Conservation (phyloP, 2,329 filamentous ascomycete species). For the Chaetomiaceae sp. region DNA sequence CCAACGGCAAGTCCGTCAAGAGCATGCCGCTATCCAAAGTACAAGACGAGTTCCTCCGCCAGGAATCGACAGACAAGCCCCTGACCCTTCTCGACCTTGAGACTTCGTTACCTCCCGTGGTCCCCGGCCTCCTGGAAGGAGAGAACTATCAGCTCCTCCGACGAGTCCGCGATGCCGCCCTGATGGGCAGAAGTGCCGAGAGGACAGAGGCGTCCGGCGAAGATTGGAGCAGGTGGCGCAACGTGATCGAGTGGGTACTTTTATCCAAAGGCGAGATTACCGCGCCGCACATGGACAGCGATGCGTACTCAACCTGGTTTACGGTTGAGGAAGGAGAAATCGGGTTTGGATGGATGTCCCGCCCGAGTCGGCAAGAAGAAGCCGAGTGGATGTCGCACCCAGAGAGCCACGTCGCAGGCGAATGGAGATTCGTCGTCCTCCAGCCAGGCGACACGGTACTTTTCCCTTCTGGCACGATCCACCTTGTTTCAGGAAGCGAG, state of each 20-base stretch:
- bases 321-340: conserved; percentile 22
- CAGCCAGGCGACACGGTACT: background rate
- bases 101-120: conserved; percentile 25
- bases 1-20: no score
- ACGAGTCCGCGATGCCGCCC: no score
- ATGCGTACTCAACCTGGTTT: conserved; percentile 32
- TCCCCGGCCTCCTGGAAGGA: no score
- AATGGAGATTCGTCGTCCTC: background rate
- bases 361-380: background rate
- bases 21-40: no score
- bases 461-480: background rate
- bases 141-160: no score
- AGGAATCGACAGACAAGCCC: conserved; percentile 7
- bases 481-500: background rate
- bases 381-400: background rate
- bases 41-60: background rate
- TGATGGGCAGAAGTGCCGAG: no score
- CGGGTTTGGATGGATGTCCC: no score
- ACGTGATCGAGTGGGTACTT: conserved; percentile 30
- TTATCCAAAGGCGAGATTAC: conserved; percentile 31
- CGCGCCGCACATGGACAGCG: conserved; percentile 30
- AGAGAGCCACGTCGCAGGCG: background rate
- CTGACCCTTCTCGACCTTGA: conserved; percentile 29
- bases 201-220: no score
- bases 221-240: conserved; percentile 31